phyloP scores from a whole-genome alignment of 2,329 filamentous ascomycete species.

The Diaporthe capsici region DNA sequence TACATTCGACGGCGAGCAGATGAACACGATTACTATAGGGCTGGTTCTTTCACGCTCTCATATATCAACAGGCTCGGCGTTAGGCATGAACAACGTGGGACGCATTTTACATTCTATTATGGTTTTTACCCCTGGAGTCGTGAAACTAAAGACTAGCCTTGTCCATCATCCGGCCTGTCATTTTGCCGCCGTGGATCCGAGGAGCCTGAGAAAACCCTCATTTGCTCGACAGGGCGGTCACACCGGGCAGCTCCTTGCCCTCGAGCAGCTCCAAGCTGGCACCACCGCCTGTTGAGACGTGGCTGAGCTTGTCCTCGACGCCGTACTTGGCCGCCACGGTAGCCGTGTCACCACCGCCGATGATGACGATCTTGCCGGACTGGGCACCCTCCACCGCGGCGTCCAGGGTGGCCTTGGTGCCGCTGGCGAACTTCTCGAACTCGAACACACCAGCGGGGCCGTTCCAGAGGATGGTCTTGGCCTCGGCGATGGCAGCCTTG shows the following conservation, averaged over 20 bases:
- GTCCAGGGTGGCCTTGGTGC: constrained; percentile 93
- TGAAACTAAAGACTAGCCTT: constrained; percentile 54
- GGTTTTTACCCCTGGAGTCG: constrained; percentile 22
- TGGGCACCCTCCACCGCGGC: constrained; percentile 86
- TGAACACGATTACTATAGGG: neutral
- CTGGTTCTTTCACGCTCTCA: neutral
- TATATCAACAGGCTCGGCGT: neutral
- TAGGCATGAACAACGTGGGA: constrained; percentile 5
- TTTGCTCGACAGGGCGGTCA: constrained; percentile 88
- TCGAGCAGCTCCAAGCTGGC: constrained; percentile 96
- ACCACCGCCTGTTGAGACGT: constrained; percentile 97
- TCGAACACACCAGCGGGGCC: constrained; percentile 98
- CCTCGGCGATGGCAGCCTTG: constrained; percentile 86
- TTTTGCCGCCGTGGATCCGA: constrained; percentile 48
- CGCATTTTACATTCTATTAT: constrained; percentile 38
- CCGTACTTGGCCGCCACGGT: constrained; percentile 98
- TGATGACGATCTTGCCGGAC: constrained; percentile 95
- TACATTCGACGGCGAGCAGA: constrained; percentile 32
- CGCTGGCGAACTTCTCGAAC: constrained; percentile 92
- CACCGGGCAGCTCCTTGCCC: constrained; percentile 97
- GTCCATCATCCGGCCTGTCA: constrained; percentile 46
- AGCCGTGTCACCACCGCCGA: constrained; percentile 97
- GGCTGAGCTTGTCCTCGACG: constrained; percentile 96
- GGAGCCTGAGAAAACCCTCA: constrained; percentile 54
- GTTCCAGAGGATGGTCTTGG: constrained; percentile 99